A percentile compares a stretch with the other conserved stretches of the same genome.
Conservation (phyloP, 1,139 yeast genomes). For the Kluyveromyces marxianus region DNA sequence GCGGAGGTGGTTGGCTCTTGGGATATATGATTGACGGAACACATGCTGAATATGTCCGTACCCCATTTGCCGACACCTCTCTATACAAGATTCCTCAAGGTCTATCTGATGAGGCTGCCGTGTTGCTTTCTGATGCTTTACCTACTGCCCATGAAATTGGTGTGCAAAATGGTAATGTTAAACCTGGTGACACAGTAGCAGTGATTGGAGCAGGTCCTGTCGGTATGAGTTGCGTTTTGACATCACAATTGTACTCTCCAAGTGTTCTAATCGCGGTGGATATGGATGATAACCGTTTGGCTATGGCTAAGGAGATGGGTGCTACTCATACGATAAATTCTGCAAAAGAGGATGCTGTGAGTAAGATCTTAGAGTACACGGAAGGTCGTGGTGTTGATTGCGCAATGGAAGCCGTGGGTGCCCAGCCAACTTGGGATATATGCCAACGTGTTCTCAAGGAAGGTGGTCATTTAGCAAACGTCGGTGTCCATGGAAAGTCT, state of each 20-base stretch:
- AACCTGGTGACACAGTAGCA: conserved; percentile 5
- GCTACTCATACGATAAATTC: conserved; percentile 3
- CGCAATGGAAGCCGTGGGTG: conserved; percentile 5
- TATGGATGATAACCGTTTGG: conserved; percentile 4
- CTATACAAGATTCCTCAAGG: conserved; percentile 1
- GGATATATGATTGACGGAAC: conserved; percentile 4
- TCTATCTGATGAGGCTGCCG: conserved; percentile 1
- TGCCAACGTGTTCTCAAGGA: conserved; percentile 2
- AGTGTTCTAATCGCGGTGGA: conserved; percentile 1
- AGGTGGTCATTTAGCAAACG: conserved; percentile 5
- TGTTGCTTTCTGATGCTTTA: conserved; percentile 4
- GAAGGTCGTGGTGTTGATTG: conserved; percentile 5
- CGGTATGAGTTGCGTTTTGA: conserved; percentile 4
- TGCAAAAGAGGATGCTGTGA: conserved; percentile 1
- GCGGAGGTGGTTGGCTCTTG: conserved; percentile 3
- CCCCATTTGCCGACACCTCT: conserved; percentile 4
- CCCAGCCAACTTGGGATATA: conserved; percentile 2
- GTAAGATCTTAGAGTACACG: neutral
- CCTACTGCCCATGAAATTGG: conserved; percentile 5
- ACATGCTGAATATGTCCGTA: conserved; percentile 2
- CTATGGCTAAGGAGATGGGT: conserved; percentile 1
- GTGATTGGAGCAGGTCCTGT: conserved; percentile 3
- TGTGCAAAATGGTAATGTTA: conserved; percentile 3
- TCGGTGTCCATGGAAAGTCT: conserved; percentile 3
- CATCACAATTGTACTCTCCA: conserved; percentile 5